Conservation (phyloP, 768 basidiomycete species). For the Serendipita indica region DNA sequence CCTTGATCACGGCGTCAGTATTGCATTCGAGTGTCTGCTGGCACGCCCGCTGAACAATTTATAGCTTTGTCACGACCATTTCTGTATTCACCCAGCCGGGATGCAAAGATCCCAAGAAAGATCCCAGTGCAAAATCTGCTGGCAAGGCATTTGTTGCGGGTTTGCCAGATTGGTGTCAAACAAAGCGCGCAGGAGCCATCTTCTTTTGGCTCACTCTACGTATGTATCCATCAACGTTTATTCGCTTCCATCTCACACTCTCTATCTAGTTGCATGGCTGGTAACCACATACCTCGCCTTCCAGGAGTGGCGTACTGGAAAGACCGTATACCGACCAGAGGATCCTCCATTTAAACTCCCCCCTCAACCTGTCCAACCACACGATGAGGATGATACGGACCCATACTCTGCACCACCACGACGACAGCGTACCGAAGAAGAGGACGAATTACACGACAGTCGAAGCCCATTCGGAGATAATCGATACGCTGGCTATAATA, state of each 20-base stretch:
- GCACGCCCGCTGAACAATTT: neutral
- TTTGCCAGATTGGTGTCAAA: constrained; percentile 72
- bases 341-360: constrained; percentile 71
- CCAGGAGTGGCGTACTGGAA: constrained; percentile 64
- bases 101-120: constrained; percentile 70
- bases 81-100: constrained; percentile 73
- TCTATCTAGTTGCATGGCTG: constrained; percentile 50
- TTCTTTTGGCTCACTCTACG: constrained; percentile 83
- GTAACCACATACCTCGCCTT: constrained; percentile 51
- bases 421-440: neutral
- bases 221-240: constrained; percentile 23
- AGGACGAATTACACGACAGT: neutral
- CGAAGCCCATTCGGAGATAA: constrained; percentile 24
- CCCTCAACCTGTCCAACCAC: constrained; percentile 20
- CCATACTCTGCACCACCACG: neutral
- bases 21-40: constrained; percentile 7
- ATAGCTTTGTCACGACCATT: constrained; percentile 19
- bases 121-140: constrained; percentile 54
- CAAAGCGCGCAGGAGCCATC: constrained; percentile 79
- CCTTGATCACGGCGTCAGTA: constrained; percentile 65
- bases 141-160: constrained; percentile 52
- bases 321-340: constrained; percentile 31
- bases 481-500: constrained; percentile 6
- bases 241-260: neutral
- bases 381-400: constrained; percentile 33